phyloP scores from a whole-genome alignment of 2,329 filamentous ascomycete genomes.

The Xenoacremonium recifei region DNA sequence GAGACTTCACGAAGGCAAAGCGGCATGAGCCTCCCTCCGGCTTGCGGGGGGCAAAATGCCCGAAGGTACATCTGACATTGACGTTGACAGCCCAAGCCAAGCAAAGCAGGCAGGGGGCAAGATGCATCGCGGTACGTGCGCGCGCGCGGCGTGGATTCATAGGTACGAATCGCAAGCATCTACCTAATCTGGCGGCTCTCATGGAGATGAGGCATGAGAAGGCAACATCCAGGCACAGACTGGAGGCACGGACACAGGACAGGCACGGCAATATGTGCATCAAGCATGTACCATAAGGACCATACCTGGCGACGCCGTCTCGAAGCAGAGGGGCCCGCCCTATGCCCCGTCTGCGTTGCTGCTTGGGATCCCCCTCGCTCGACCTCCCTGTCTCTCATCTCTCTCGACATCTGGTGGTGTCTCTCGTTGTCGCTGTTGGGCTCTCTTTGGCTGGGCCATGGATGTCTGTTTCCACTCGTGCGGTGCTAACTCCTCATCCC shows the following conservation, averaged over 20 bases:
- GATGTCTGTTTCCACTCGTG: not conserved
- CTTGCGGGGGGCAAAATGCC: too few relatives aligned
- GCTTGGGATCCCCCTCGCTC: not conserved
- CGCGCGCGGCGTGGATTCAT: not conserved
- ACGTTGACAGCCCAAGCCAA: too few relatives aligned
- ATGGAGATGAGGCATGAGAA: too few relatives aligned
- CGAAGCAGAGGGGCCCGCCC: not conserved
- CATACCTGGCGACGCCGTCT: conserved; percentile 6
- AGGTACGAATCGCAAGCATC: not conserved
- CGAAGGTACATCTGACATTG: too few relatives aligned
- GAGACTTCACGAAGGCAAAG: too few relatives aligned
- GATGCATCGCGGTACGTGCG: not conserved
- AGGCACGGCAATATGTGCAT: conserved; percentile 10
- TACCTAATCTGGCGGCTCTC: not conserved
- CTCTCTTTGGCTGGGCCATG: not conserved
- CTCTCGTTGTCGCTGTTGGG: not conserved
- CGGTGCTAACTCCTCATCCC: not conserved
- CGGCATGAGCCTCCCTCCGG: too few relatives aligned
- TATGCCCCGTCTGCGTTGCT: not conserved
- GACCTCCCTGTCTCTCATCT: not conserved
- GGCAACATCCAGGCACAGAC: too few relatives aligned
- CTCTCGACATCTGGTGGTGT: not conserved
- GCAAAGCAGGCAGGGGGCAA: not conserved
- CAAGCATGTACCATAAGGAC: not conserved
- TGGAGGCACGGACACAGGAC: conserved; percentile 6